phyloP scores from a whole-genome alignment of 139 green algal genomes.

The Desmodesmus armatus region DNA sequence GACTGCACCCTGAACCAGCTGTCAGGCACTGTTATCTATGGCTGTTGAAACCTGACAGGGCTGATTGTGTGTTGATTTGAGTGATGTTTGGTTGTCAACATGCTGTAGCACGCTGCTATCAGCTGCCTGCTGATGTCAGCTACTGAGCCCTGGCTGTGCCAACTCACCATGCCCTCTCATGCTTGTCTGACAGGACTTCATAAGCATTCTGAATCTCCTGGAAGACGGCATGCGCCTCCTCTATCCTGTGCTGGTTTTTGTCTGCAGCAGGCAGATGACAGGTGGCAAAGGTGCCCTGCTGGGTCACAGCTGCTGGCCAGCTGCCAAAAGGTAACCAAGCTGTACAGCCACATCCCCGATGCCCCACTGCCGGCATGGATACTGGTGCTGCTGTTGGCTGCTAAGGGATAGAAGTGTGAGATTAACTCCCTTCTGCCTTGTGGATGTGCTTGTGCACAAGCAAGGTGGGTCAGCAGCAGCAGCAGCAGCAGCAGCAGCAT shows the following conservation, averaged over 20 bases:
- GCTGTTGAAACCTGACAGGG: too few species aligned
- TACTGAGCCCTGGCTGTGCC: neutral
- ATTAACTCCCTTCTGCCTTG: neutral
- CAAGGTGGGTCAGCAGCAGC: neutral
- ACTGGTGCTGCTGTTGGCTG: neutral
- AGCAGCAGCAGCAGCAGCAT: neutral
- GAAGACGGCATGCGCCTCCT: conserved; percentile 87
- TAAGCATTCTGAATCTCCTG: conserved; percentile 97
- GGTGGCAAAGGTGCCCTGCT: neutral
- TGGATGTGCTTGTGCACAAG: neutral
- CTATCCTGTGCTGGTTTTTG: conserved; percentile 83
- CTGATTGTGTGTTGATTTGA: too few species aligned
- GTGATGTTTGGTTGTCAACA: neutral
- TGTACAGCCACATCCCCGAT: neutral
- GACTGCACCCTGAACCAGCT: too few species aligned
- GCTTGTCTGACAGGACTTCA: conserved; percentile 93
- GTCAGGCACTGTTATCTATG: too few species aligned
- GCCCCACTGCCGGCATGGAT: neutral
- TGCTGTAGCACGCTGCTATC: neutral
- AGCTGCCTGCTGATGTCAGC: neutral
- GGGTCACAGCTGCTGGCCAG: neutral
- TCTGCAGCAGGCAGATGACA: conserved; percentile 67
- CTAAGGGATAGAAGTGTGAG: too few species aligned
- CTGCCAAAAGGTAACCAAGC: neutral
- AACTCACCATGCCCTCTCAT: conserved; percentile 88